phyloP scores from a whole-genome alignment of 2,329 filamentous ascomycete genomes.

The Rhinocladiella similis region DNA sequence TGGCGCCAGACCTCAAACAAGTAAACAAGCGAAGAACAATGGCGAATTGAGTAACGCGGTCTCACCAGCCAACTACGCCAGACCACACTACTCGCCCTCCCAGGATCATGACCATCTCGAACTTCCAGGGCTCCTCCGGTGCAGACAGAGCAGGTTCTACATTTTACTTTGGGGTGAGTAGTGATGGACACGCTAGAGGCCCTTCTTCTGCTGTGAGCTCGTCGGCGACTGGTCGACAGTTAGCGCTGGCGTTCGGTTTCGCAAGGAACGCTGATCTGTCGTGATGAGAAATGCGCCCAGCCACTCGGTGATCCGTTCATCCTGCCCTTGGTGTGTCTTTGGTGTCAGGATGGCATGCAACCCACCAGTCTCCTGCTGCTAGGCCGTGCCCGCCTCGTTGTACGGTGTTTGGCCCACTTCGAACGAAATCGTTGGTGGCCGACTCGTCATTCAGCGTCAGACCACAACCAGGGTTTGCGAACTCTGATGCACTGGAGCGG shows the following conservation, averaged over 20 bases:
- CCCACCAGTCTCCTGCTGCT: constrained; percentile 21
- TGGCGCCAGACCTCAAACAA: constrained; percentile 2
- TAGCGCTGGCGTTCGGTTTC: constrained; percentile 26
- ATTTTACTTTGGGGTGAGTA: constrained; percentile 1
- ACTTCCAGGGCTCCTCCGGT: not conserved
- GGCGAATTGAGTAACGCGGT: constrained; percentile 10
- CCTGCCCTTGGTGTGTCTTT: constrained; percentile 12
- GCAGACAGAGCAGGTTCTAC: not conserved
- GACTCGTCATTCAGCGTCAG: constrained; percentile 29
- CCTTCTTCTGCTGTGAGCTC: not conserved
- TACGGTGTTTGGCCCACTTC: constrained; percentile 18
- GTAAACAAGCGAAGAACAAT: constrained; percentile 4
- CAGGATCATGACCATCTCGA: not conserved
- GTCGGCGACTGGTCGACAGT: constrained; percentile 11
- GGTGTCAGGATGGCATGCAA: constrained; percentile 22
- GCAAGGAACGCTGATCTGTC: constrained; percentile 30
- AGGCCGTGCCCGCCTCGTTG: constrained; percentile 28
- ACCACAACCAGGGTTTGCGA: constrained; percentile 26
- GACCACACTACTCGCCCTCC: constrained; percentile 3
- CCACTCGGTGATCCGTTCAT: constrained; percentile 27
- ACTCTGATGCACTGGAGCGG: constrained; percentile 27
- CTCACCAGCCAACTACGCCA: constrained; percentile 7
- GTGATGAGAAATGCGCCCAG: constrained; percentile 32
- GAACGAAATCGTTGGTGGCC: constrained; percentile 27
- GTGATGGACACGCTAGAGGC: not conserved